These are phyloP conservation scores for Mycena sanguinolenta DNA, from an alignment of 768 basidiomycete genomes.

Conservation along the genomic window DNA sequence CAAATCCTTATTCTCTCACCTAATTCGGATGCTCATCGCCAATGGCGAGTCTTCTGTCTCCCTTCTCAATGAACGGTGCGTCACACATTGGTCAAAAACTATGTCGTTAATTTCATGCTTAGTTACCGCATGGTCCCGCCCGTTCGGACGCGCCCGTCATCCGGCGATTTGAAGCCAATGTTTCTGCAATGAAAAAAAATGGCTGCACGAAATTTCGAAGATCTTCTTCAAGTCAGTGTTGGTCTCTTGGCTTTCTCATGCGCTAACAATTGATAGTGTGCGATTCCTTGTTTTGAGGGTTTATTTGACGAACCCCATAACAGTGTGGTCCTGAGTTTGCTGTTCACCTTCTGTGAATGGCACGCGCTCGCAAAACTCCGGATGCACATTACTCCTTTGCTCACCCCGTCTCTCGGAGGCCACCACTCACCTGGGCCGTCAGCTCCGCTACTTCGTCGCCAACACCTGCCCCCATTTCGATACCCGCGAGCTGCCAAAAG, in stretches of 20 bases:
- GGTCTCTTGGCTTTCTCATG: too few relatives aligned
- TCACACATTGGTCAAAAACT: background rate
- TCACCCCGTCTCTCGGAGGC: constrained; percentile 36
- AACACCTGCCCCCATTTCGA: background rate
- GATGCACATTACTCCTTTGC: background rate
- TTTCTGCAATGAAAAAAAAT: constrained; percentile 46
- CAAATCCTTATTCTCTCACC: background rate
- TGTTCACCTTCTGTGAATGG: constrained; percentile 7
- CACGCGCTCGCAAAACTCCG: constrained; percentile 14
- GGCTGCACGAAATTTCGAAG: constrained; percentile 51
- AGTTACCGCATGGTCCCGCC: constrained; percentile 38
- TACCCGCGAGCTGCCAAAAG: constrained; percentile 6
- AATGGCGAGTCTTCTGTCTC: background rate
- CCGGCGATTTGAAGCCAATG: constrained; percentile 44
- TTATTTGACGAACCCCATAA: background rate
- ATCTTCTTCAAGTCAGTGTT: constrained; percentile 43
- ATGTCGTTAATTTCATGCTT: background rate
- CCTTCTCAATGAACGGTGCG: background rate
- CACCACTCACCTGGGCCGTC: background rate
- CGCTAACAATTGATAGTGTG: too few relatives aligned
- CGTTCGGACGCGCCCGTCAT: constrained; percentile 44
- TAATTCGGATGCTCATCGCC: background rate
- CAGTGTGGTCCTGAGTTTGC: background rate
- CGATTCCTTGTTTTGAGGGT: constrained; percentile 48
- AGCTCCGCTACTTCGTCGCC: constrained; percentile 1